Evolutionary conservation across 257 asterid genomes (phyloP).

Genomic region (Solanum verrucosum): DNA sequence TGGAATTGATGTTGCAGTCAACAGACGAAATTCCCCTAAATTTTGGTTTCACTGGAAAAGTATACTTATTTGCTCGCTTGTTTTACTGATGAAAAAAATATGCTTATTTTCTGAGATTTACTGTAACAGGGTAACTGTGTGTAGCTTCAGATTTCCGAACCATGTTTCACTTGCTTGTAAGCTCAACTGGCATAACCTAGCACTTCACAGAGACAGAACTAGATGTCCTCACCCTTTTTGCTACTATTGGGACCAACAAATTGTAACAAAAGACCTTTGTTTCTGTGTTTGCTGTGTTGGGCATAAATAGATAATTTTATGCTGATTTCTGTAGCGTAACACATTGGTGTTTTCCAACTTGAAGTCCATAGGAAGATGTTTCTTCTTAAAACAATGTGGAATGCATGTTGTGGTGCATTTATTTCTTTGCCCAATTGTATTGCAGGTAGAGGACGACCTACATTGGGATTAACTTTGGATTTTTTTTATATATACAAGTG

Average conservation of each 20-base stretch:
- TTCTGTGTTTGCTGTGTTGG: background rate
- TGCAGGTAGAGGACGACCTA: background rate
- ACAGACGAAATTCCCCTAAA: conserved; percentile 87
- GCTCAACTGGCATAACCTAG: background rate
- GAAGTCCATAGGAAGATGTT: background rate
- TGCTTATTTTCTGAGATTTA: background rate
- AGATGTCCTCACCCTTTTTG: background rate
- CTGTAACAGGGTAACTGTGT: background rate
- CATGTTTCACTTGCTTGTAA: background rate
- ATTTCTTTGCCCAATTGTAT: conserved; percentile 1
- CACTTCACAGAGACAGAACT: background rate
- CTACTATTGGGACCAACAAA: background rate
- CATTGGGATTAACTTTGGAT: background rate
- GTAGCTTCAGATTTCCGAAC: background rate
- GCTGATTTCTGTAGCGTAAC: background rate
- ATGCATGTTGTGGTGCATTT: background rate
- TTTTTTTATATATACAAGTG: background rate
- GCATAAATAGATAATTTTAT: background rate
- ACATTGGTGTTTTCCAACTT: background rate
- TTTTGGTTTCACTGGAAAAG: conserved; percentile 98
- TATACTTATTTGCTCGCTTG: conserved; percentile 15
- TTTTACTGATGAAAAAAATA: background rate
- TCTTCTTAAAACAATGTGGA: background rate
- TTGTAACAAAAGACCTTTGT: background rate
- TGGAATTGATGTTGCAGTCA: conserved; percentile 90